Evolutionary conservation across 2,329 filamentous ascomycete species (phyloP).

Genomic region (Arachnopeziza araneosa): DNA sequence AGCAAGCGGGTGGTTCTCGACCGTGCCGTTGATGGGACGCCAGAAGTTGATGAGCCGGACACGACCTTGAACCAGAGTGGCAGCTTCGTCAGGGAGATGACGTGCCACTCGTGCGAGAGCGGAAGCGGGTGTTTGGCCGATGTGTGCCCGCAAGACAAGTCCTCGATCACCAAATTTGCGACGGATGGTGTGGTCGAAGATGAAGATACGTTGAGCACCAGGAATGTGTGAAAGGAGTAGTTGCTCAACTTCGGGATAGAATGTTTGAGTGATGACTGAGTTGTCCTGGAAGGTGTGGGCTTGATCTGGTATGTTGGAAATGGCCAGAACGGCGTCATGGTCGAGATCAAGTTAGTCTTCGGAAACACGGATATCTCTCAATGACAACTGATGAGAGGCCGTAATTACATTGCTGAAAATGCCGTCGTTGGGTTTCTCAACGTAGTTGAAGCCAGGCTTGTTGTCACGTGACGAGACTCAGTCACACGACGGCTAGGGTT

Average conservation of each 20-base stretch:
- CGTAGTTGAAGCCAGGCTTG: constrained; percentile 1
- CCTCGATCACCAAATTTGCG: constrained; percentile 33
- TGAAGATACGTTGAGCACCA: constrained; percentile 51
- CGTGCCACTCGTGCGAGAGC: constrained; percentile 37
- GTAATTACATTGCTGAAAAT: constrained; percentile 3
- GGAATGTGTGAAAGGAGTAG: constrained; percentile 36
- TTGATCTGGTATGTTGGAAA: not conserved
- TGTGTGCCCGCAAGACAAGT: constrained; percentile 48
- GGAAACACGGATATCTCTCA: not conserved
- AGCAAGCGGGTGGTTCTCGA: constrained; percentile 48
- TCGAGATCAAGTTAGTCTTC: constrained; percentile 3
- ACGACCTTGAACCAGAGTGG: constrained; percentile 39
- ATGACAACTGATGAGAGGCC: not conserved
- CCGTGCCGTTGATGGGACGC: constrained; percentile 42
- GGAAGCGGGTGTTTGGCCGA: constrained; percentile 50
- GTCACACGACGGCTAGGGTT: no score
- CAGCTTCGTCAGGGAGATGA: constrained; percentile 41
- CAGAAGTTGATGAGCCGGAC: constrained; percentile 51
- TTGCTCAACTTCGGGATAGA: constrained; percentile 3
- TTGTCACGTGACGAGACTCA: no score
- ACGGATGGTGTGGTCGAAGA: constrained; percentile 60
- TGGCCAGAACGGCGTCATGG: not conserved
- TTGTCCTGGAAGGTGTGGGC: not conserved
- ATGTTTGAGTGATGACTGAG: not conserved
- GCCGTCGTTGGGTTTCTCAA: constrained; percentile 1